These are phyloP conservation scores for Juncus effusus DNA, from an alignment of 176 grass and related monocot genomes.

Conservation along the genomic window DNA sequence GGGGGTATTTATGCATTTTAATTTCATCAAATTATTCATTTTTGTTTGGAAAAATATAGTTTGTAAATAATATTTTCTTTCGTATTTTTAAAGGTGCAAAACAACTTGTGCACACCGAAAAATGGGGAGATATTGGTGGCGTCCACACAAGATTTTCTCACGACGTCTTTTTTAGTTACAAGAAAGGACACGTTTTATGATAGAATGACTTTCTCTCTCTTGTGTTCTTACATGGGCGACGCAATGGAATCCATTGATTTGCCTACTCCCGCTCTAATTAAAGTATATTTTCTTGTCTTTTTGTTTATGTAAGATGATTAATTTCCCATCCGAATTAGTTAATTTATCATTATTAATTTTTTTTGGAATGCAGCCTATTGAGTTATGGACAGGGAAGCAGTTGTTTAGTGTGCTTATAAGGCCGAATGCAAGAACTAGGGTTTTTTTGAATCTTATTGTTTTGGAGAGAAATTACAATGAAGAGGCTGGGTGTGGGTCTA, in stretches of 20 bases:
- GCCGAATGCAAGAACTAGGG: constrained; percentile 79
- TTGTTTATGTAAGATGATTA: too few species aligned
- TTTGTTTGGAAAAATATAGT: too few species aligned
- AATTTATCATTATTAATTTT: constrained; percentile 5
- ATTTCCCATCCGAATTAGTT: neutral
- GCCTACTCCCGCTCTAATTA: constrained; percentile 78
- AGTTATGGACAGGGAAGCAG: constrained; percentile 98
- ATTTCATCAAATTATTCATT: constrained; percentile 29
- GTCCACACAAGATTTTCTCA: constrained; percentile 96
- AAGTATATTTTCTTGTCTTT: constrained; percentile 37
- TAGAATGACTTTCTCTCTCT: constrained; percentile 68
- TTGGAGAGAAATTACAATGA: constrained; percentile 66
- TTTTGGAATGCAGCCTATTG: constrained; percentile 67
- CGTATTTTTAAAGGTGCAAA: constrained; percentile 74
- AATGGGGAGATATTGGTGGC: constrained; percentile 95
- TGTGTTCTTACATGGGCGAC: constrained; percentile 93
- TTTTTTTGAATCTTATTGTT: constrained; percentile 79
- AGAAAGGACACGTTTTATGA: constrained; percentile 92
- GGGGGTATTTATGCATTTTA: constrained; percentile 58
- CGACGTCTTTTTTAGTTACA: constrained; percentile 93
- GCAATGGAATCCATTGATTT: constrained; percentile 92
- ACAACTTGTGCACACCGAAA: constrained; percentile 98
- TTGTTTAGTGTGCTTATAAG: constrained; percentile 85
- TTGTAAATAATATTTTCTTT: neutral
- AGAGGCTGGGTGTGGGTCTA: constrained; percentile 35